Percentiles rank a stretch among this genome's conserved stretches.
Evolutionary conservation across 1,284 basidiomycete species (phyloP).

Genomic region (Leccinum fallax): DNA sequence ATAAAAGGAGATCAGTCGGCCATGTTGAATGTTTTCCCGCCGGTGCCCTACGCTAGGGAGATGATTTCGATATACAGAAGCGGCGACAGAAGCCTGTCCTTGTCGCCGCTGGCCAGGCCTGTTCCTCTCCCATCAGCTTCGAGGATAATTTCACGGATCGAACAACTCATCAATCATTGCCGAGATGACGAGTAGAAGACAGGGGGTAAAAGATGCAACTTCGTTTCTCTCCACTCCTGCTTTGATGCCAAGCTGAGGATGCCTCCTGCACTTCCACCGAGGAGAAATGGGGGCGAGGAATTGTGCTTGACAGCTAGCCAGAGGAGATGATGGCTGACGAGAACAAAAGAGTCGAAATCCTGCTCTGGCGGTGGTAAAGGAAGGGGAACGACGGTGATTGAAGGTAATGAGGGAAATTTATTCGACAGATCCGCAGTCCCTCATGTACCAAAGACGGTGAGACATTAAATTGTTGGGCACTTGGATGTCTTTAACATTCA

Average conservation of each 20-base stretch:
- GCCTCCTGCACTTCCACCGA: background rate
- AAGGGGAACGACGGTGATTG: background rate
- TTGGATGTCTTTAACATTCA: background rate
- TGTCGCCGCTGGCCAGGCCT: background rate
- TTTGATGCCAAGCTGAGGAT: too few species aligned
- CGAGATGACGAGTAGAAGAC: background rate
- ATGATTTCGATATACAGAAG: too few species aligned
- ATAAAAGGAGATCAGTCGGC: too few species aligned
- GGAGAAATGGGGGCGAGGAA: background rate
- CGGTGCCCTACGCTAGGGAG: too few species aligned
- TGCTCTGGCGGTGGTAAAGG: too few species aligned
- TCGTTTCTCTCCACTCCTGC: background rate
- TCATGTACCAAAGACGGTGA: too few species aligned
- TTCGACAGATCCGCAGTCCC: too few species aligned
- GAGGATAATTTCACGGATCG: background rate
- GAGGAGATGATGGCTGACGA: background rate
- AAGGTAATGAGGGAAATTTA: too few species aligned
- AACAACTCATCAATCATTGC: background rate
- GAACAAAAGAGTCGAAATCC: background rate
- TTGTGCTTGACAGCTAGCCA: background rate
- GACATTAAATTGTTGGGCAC: background rate
- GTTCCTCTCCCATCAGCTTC: background rate
- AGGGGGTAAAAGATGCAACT: background rate
- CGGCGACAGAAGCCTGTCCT: background rate
- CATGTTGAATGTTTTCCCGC: too few species aligned